Evolutionary conservation across 192 early-diverging fungal genomes (phyloP), one percentile per base, ranked within the genome.

Genomic region (Martensiomyces pterosporus): DNA sequence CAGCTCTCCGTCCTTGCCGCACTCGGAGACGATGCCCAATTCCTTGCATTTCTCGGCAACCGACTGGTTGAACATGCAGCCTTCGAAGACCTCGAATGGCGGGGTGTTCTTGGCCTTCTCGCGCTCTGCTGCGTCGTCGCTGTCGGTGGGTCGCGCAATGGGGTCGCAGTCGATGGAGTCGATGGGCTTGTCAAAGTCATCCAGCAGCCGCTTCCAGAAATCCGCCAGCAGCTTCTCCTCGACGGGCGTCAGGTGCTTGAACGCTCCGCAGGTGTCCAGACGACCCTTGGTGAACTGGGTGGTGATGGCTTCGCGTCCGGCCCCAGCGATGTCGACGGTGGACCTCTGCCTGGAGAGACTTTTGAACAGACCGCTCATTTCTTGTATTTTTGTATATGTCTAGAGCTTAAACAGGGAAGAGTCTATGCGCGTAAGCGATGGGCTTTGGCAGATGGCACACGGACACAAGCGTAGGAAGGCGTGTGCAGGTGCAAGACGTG

Each of bases 211-310:
- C 29, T 65, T 54, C 69, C 69, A 73, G 46, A 73, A 52, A 37
- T 73, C 62, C 3, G 62, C 62, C 18, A 73, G 45, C 36, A 62
- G 53, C 34, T 60, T 73, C 39, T 73, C 69, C 53, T 73, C 69
- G 9, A 33, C 13, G 13, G 57, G 57, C 19, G 57, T 39, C 36
- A 73, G 50, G 24, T 65, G 53, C 46, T 36, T 29, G 34, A 50
- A 73, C 15, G 55, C 49, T 8, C 69, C 69, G 42, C 53, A 43
- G 9, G 43, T 64, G 42, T 73, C 62, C 17, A 73, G 53, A 7
- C 62, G 61, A 3, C 69, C 62, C 39, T 73, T 73, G 53, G 51
- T 39, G 36, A 65, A 73, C 57, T 73, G 69, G 42, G 69, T 61
- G 1, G 54, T 61, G 29, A 73, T 65, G 24, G 69, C 41, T 46